These are phyloP conservation scores for Citrus cavaleriei DNA, from an alignment of 345 rosid species.

Conservation along the genomic window DNA sequence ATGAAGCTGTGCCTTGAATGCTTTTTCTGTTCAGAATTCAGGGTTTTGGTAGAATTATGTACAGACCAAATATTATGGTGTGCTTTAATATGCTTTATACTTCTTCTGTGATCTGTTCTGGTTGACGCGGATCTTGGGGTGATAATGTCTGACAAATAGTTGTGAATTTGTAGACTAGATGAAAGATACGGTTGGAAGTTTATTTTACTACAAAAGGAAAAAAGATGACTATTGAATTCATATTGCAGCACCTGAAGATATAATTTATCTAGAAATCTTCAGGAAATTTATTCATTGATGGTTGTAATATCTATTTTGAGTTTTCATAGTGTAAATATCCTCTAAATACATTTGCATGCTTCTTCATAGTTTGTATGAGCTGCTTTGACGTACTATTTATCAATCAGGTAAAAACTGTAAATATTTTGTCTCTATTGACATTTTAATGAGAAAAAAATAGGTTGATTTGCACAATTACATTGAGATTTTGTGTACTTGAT, in stretches of 20 bases:
- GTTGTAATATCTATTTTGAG: not conserved
- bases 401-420: too few species aligned
- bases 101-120: not conserved
- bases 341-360: not conserved
- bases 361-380: constrained; percentile 1
- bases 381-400: not conserved
- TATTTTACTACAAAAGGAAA: not conserved
- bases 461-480: not conserved
- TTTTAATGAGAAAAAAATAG: not conserved
- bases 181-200: not conserved
- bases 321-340: not conserved
- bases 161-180: not conserved
- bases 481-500: not conserved
- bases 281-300: not conserved
- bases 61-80: not conserved
- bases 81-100: not conserved
- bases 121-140: not conserved
- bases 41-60: not conserved
- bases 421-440: not conserved
- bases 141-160: not conserved
- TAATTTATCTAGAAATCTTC: not conserved
- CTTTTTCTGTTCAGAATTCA: not conserved
- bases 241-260: not conserved
- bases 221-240: not conserved
- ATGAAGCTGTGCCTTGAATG: not conserved